Base-by-base conservation (phyloP, 352 stramenopile species). In the Ophiocytium majus region DNA sequence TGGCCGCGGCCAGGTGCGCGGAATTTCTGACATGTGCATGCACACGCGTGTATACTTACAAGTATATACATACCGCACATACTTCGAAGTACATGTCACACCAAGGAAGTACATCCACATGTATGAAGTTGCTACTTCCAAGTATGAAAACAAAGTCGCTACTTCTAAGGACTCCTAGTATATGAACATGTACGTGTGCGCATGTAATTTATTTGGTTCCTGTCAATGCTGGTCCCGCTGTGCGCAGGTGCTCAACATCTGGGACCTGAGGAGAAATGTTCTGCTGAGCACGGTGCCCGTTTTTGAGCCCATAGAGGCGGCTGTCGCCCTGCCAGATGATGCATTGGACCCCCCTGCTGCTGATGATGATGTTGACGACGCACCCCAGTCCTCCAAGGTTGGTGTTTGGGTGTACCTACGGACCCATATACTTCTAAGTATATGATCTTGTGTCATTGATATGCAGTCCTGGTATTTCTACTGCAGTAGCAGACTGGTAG, bases 301-400 rank as follows among this genome's bases (percentile, higher is more conserved):
- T 0, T 97, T 98, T 84, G 96, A 98, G 89, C 90, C 94, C 63
- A 90, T 98, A n/a, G 95, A 98, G 90, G 95, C 94, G n/a, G 90
- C 98, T 78, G 87, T 94, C 31, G 90, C 98, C n/a, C 74, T 98
- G 17, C 92, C 94, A 0, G 86, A 89, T 33, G 88, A 88, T 64
- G 66, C 85, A 50, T 64, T 86, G 31, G 76, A 89, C 23, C 84
- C 80, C 0, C 84, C 43, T 14, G 43, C 43, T 14, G 43, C 14
- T 57, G 43, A 57, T 14, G 43, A 57, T 57, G 43, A 57, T 14
- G 43, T n/a, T n/a, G n/a, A n/a, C n/a, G n/a, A n/a, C n/a, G n/a
- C n/a, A n/a, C n/a, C n/a, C n/a, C n/a, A n/a, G n/a, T n/a, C 43
- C 5, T 57, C 43, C 43, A 57, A 57, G 43, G 5, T 14, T 14